A percentile compares a stretch with the other conserved stretches of the same genome.
phyloP scores from a whole-genome alignment of 73 alveolate genomes.

The Paramecium sexaurelia region DNA sequence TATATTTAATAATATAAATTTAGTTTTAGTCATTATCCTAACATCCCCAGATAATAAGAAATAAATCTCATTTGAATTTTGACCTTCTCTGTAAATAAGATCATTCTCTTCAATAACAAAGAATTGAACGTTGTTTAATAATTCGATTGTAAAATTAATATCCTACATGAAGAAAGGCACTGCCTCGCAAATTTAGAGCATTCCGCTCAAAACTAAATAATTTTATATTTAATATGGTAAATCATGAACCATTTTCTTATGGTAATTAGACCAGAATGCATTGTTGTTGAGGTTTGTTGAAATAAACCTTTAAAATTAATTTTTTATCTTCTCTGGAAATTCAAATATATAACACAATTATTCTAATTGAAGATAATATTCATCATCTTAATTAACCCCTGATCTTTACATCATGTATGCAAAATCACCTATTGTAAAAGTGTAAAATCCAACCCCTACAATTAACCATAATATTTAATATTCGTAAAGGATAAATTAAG shows the following conservation, averaged over 20 bases:
- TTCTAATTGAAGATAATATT: not conserved
- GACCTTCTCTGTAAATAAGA: slow-evolving; percentile 12
- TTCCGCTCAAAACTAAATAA: not conserved
- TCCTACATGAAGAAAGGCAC: not conserved
- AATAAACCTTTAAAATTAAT: not conserved
- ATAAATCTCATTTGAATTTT: slow-evolving; percentile 16
- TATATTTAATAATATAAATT: slow-evolving; percentile 9
- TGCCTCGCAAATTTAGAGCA: not conserved
- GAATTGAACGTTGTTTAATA: not conserved
- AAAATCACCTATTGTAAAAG: slow-evolving; percentile 44
- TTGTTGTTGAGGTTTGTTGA: not conserved
- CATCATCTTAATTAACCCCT: not conserved
- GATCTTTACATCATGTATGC: not conserved
- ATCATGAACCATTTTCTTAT: not conserved
- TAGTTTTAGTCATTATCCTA: not conserved
- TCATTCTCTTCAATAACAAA: not conserved
- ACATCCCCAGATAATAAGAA: slow-evolving; percentile 28
- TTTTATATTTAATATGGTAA: slow-evolving; percentile 23
- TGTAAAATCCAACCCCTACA: slow-evolving; percentile 28
- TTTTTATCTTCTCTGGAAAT: slow-evolving; percentile 9
- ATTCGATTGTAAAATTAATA: not conserved
- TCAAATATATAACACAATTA: not conserved
- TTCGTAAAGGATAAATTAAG: not conserved
- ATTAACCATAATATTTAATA: slow-evolving; percentile 15
- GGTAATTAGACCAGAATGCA: slow-evolving; percentile 4